Evolutionary conservation across 2,329 filamentous ascomycete species (phyloP).

Genomic region (Alternaria ventricosa): DNA sequence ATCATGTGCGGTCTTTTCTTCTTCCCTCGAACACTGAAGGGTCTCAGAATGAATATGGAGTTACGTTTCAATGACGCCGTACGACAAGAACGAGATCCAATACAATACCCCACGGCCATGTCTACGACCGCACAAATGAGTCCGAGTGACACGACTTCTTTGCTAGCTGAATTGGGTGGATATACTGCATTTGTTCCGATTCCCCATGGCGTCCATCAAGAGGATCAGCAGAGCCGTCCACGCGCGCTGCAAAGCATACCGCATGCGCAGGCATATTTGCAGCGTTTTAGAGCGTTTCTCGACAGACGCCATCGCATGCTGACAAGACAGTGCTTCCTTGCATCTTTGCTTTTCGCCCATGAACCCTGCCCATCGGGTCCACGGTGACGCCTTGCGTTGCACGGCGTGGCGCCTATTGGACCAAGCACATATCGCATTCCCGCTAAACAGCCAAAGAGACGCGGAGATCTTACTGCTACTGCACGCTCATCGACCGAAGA

Average conservation of each 20-base stretch:
- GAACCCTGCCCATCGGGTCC: conserved; percentile 23
- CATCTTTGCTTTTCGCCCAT: conserved; percentile 37
- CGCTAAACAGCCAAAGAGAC: conserved; percentile 29
- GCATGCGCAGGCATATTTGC: conserved; percentile 31
- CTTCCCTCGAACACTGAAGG: conserved; percentile 21
- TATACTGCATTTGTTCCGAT: conserved; percentile 39
- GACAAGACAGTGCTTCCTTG: conserved; percentile 43
- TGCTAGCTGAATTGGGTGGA: conserved; percentile 37
- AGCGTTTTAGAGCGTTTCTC: conserved; percentile 39
- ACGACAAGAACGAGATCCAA: conserved; percentile 29
- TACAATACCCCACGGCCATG: conserved; percentile 24
- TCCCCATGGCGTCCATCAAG: conserved; percentile 23
- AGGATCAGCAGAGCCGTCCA: conserved; percentile 22
- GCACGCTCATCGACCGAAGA: conserved; percentile 25
- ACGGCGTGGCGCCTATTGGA: conserved; percentile 30
- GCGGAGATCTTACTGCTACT: conserved; percentile 33
- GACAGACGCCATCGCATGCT: conserved; percentile 37
- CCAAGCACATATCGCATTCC: conserved; percentile 21
- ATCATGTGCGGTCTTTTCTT: conserved; percentile 19
- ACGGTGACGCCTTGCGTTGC: conserved; percentile 30
- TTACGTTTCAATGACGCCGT: conserved; percentile 45
- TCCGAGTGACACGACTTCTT: conserved; percentile 38
- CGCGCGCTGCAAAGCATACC: conserved; percentile 30
- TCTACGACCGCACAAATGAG: conserved; percentile 31
- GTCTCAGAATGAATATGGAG: conserved; percentile 24